A percentile compares a stretch with the other conserved stretches of the same genome.
phyloP scores from a whole-genome alignment of 2,329 filamentous ascomycete genomes.

The Xylaria sp. region DNA sequence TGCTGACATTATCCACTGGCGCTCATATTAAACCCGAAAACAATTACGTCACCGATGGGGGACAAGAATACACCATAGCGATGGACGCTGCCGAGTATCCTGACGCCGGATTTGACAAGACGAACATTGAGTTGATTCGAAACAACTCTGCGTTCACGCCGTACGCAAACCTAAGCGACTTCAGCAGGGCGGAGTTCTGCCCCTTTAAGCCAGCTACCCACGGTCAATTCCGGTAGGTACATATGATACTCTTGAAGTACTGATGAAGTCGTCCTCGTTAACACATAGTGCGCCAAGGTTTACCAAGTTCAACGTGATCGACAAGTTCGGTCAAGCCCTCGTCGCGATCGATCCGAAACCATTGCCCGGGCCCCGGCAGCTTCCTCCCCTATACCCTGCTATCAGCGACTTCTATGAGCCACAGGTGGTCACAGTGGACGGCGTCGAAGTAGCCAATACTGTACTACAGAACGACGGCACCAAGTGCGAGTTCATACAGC shows the following conservation, averaged over 20 bases:
- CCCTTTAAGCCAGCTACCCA: conserved; percentile 55
- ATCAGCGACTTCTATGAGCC: conserved; percentile 45
- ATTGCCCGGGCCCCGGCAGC: conserved; percentile 20
- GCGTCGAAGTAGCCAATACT: conserved; percentile 32
- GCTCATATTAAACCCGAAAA: conserved; percentile 48
- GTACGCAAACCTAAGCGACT: conserved; percentile 40
- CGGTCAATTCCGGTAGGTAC: conserved; percentile 53
- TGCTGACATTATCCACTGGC: conserved; percentile 44
- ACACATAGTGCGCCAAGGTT: background rate
- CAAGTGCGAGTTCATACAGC: conserved; percentile 39
- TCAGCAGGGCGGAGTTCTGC: conserved; percentile 26
- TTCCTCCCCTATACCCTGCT: conserved; percentile 41
- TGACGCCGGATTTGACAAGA: conserved; percentile 30
- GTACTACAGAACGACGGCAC: conserved; percentile 26
- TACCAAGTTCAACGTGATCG: conserved; percentile 52
- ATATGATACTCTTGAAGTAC: no score
- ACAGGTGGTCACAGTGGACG: conserved; percentile 27
- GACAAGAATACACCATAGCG: conserved; percentile 13
- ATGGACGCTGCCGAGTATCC: conserved; percentile 22
- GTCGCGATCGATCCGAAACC: conserved; percentile 40
- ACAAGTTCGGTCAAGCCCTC: conserved; percentile 55
- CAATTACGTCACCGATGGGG: conserved; percentile 23
- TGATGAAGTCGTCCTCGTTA: no score
- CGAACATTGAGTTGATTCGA: conserved; percentile 30
- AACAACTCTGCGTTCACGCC: conserved; percentile 44